Evolutionary conservation across 2,329 filamentous ascomycete species (phyloP).

Genomic region (Pestalotiopsis sp.): DNA sequence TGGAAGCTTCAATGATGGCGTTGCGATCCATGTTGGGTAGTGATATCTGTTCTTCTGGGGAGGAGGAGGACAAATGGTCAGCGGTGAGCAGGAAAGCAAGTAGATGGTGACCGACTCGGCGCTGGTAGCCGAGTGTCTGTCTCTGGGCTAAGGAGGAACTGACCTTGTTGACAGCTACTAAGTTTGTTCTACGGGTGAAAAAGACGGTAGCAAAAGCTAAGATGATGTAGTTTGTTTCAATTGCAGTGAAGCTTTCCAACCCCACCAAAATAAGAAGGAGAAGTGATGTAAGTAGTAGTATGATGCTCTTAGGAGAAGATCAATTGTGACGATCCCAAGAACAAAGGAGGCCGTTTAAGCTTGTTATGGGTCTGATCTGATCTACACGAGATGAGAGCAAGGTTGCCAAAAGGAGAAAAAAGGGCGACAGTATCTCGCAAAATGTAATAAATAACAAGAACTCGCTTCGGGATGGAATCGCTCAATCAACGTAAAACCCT

Average conservation of each 20-base stretch:
- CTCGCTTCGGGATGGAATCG: neutral
- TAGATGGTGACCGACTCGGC: neutral
- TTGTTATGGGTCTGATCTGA: neutral
- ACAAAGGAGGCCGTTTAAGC: neutral
- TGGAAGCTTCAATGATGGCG: conserved; percentile 61
- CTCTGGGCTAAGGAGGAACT: neutral
- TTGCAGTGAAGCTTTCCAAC: neutral
- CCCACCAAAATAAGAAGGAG: neutral
- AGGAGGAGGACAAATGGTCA: neutral
- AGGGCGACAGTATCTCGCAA: neutral
- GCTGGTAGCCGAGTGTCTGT: neutral
- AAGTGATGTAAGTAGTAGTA: neutral
- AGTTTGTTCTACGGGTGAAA: neutral
- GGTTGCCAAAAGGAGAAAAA: neutral
- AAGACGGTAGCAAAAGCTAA: conserved; percentile 1
- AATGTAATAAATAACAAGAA: neutral
- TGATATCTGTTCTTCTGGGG: neutral
- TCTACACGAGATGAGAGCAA: neutral
- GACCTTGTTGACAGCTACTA: neutral
- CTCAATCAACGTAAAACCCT: neutral
- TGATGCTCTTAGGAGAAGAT: neutral
- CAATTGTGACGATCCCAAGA: neutral
- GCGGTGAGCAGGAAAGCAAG: neutral
- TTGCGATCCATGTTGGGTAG: conserved; percentile 49
- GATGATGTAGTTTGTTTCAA: neutral